Percentiles rank a stretch among this genome's conserved stretches.
phyloP scores from a whole-genome alignment of 2,329 filamentous ascomycete species.

The Ceratocystiopsis brevicomis region DNA sequence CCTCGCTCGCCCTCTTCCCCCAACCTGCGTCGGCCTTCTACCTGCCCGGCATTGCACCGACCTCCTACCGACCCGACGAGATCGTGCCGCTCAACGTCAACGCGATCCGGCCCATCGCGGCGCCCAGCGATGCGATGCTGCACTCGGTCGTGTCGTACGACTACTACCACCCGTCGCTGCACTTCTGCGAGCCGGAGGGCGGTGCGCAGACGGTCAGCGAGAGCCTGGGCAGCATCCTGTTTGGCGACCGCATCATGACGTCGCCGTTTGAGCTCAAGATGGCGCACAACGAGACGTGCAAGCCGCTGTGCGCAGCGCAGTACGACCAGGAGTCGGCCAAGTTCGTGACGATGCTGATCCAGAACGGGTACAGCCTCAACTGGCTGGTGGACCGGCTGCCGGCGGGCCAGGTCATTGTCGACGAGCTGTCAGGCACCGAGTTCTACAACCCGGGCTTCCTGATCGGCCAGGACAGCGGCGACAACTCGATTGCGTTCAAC shows the following conservation, averaged over 20 bases:
- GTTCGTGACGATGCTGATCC: constrained; percentile 70
- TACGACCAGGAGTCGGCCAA: constrained; percentile 46
- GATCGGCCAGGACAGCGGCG: constrained; percentile 41
- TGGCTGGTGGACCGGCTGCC: constrained; percentile 92
- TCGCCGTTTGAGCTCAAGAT: constrained; percentile 83
- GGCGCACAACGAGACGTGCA: constrained; percentile 74
- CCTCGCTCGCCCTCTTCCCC: constrained; percentile 30
- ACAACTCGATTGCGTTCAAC: constrained; percentile 42
- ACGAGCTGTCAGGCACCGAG: constrained; percentile 53
- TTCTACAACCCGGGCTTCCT: constrained; percentile 90
- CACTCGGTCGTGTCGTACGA: constrained; percentile 92
- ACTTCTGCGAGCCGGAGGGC: constrained; percentile 66
- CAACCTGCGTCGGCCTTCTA: constrained; percentile 62
- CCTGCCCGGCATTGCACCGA: constrained; percentile 85
- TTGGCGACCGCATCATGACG: constrained; percentile 90
- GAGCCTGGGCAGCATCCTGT: constrained; percentile 86
- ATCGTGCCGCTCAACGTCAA: constrained; percentile 81
- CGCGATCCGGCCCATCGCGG: constrained; percentile 69
- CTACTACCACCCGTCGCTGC: constrained; percentile 78
- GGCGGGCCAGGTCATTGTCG: constrained; percentile 65
- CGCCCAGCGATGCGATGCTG: constrained; percentile 56
- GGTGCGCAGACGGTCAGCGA: constrained; percentile 68
- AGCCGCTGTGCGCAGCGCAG: constrained; percentile 50
- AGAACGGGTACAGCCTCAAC: constrained; percentile 77
- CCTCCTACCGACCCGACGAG: constrained; percentile 68